Base-by-base conservation (phyloP, 495 filamentous ascomycete genomes). In the Neurospora sp. region DNA sequence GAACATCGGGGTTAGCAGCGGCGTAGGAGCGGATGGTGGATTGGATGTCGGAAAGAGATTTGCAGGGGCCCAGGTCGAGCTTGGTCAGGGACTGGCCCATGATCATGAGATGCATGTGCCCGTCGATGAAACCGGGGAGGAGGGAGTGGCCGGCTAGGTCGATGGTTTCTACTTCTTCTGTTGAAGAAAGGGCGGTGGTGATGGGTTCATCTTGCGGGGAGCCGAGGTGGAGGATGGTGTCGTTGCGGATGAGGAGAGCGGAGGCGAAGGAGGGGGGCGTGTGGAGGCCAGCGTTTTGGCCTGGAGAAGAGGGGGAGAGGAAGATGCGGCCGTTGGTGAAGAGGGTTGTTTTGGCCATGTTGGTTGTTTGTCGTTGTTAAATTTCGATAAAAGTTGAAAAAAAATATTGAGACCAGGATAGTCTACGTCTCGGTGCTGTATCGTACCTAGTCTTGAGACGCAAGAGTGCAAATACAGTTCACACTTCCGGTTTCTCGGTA, bases 41-140 rank as follows among this genome's bases (percentile, higher is more conserved):
- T 1, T 83, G 85, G 73, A 91, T 91, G 20, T 89, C 85, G 22
- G 81, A 74, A 4, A 91, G 84, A 9, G 83, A 82, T 40, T 82
- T 85, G 80, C 89, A 91, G 8, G 70, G 45, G 40, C 87, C 83
- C 5, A 91, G 82, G 70, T 86, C 81, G 39, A 87, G 79, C 76
- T 90, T 90, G 72, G 83, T 84, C 22, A 90, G 83, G 0, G 89
- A 85, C 41, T 88, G 85, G 9, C 88, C 89, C 42, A 89, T 84
- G 35, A 90, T 84, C 73, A 90, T 79, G 37, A 91, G 82, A 73
- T 91, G 89, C 76, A 89, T 86, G 76, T 91, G 89, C 4, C 85
- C 87, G 75, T 91, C 89, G 68, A 91, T 86, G 75, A 91, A 91
- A 35, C 89, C 88, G 0, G 89, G 89, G 40, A 90, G 78, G 12